These are phyloP conservation scores for Coleophoma crateriformis DNA, from an alignment of 2,329 filamentous ascomycete genomes.

Conservation along the genomic window DNA sequence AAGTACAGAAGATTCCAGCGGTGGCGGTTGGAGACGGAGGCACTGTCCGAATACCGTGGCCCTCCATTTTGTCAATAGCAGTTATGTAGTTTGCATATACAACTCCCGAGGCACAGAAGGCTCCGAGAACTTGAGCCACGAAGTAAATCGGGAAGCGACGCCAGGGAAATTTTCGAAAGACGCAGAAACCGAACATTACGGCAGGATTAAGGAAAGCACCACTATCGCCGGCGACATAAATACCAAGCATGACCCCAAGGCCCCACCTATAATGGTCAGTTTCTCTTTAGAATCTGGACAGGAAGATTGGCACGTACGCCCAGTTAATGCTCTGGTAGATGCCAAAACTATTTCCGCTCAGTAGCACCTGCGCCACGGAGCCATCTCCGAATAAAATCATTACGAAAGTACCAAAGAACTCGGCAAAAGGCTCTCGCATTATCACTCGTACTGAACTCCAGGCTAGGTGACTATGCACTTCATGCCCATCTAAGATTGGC, in stretches of 20 bases:
- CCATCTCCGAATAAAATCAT: slow-evolving; percentile 66
- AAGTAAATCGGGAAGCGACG: slow-evolving; percentile 64
- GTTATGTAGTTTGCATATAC: slow-evolving; percentile 60
- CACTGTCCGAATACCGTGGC: slow-evolving; percentile 56
- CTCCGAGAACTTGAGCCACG: slow-evolving; percentile 60
- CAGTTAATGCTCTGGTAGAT: slow-evolving; percentile 20
- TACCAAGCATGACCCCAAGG: slow-evolving; percentile 62
- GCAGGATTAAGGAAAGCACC: slow-evolving; percentile 67
- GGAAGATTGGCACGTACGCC: slow-evolving; percentile 10
- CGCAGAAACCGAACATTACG: slow-evolving; percentile 64
- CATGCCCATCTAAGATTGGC: slow-evolving; percentile 17
- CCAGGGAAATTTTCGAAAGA: slow-evolving; percentile 65
- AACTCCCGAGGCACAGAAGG: slow-evolving; percentile 54
- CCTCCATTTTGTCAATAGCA: slow-evolving; percentile 61
- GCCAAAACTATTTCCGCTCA: slow-evolving; percentile 36
- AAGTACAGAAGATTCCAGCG: slow-evolving; percentile 69
- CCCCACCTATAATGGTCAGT: slow-evolving; percentile 27
- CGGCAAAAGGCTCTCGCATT: slow-evolving; percentile 55
- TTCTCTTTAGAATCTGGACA: neutral
- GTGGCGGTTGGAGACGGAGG: slow-evolving; percentile 52
- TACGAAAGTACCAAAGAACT: slow-evolving; percentile 65
- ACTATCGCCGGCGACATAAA: slow-evolving; percentile 60
- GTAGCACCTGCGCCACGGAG: slow-evolving; percentile 63
- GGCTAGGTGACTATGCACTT: slow-evolving; percentile 25
- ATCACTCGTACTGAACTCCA: slow-evolving; percentile 49